Evolutionary conservation across 371 early-diverging fungal genomes (phyloP).

Genomic region (Mortierella sp.): DNA sequence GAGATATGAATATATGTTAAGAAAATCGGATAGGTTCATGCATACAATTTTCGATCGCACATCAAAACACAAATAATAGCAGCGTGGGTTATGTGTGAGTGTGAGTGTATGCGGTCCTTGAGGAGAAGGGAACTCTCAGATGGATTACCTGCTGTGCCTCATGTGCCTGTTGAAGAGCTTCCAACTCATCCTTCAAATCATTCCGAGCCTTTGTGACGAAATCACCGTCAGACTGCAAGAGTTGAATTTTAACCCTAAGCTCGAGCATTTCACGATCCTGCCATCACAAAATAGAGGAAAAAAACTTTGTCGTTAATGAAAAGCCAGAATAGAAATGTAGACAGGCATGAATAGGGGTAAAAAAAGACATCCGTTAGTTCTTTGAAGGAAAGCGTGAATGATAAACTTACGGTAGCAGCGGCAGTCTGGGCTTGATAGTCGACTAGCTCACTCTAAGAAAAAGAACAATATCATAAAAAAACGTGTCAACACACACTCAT

Average conservation of each 20-base stretch:
- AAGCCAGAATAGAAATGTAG: too few species aligned
- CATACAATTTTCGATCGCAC: too few species aligned
- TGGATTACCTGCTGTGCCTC: not conserved
- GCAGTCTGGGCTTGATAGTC: not conserved
- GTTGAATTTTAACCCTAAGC: not conserved
- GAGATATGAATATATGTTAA: too few species aligned
- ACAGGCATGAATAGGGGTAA: too few species aligned
- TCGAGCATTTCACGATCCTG: not conserved
- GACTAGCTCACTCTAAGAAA: not conserved
- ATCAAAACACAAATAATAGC: too few species aligned
- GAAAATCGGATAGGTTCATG: too few species aligned
- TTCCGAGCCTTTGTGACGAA: not conserved
- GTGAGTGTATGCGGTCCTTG: too few species aligned
- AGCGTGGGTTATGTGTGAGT: too few species aligned
- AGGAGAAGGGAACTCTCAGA: too few species aligned
- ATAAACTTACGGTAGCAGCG: not conserved
- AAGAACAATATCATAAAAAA: not conserved
- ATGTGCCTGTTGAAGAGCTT: not conserved
- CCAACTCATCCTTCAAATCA: not conserved
- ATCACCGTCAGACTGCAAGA: not conserved
- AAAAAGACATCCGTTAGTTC: too few species aligned
- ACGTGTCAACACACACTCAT: not conserved
- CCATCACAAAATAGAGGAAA: not conserved
- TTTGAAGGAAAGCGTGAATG: not conserved
- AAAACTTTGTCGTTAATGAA: too few species aligned